Evolutionary conservation across 306 rosid genomes (phyloP), one percentile per base, ranked within the genome.

Genomic region (Vicia villosa): DNA sequence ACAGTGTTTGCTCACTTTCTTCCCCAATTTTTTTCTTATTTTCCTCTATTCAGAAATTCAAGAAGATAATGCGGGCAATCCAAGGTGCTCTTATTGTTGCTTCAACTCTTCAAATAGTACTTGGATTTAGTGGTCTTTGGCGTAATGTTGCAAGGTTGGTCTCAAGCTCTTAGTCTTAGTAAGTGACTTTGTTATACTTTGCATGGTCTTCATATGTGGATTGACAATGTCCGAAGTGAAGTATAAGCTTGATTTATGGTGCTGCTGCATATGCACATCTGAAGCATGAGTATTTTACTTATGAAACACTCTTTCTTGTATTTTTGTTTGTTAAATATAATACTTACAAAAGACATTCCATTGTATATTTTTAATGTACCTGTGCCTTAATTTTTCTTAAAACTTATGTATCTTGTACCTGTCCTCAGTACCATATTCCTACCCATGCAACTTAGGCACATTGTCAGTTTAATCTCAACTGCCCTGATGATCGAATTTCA

Each of bases 41-140:
- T 49, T 17, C 22, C 55, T 57, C 20, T 32, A 59, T 77, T 60
- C 96, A 95, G 99, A 89, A 69, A 84, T 95, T 95, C 80, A 91
- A 83, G 86, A 89, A 61, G 88, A 95, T 81, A 74, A 95, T 95
- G 97, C 90, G 96, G 72, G 96, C 99, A 24, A 95, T 78, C 70
- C 99, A 95, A 85, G 99, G 99, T 22, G 72, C 97, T 74, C 92
- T 95, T 68, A 91, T 95, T 76, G 81, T 95, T 45, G 99, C 99
- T 64, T 95, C 99, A 74, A 91, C 96, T 77, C 96, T 95, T 82
- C 99, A 95, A 87, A 95, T 95, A 80, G 95, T 95, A 78, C 79
- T 95, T 50, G 99, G 99, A 70, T 95, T 95, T 85, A 95, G 99
- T 76, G 99, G 99, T 76, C 97, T 95, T 26, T 95, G 99, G 99